phyloP scores from a whole-genome alignment of 106 monocot species.

The Triglochin maritima region DNA sequence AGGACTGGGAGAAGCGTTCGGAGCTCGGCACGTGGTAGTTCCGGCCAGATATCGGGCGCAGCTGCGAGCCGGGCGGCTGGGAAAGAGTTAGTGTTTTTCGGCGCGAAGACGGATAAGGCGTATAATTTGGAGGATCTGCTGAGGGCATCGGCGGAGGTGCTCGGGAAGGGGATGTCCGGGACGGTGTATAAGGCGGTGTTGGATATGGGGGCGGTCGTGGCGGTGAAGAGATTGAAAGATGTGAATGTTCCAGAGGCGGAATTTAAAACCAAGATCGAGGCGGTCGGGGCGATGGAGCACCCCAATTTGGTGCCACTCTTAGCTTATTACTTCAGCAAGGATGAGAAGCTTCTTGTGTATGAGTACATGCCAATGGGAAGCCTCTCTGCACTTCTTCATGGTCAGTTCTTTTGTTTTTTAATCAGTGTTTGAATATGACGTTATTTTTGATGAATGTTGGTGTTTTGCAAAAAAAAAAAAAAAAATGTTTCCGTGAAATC shows the following conservation, averaged over 20 bases:
- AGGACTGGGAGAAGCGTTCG: too few species aligned
- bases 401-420: slow-evolving; percentile 16
- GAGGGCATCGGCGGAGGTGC: slow-evolving; percentile 62
- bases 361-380: slow-evolving; percentile 83
- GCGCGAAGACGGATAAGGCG: slow-evolving; percentile 1
- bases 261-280: slow-evolving; percentile 50
- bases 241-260: slow-evolving; percentile 46
- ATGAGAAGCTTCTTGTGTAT: slow-evolving; percentile 83
- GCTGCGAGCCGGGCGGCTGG: too few species aligned
- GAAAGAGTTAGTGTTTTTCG: slow-evolving; percentile 58
- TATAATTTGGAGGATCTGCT: slow-evolving; percentile 49
- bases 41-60: too few species aligned
- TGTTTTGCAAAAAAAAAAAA: neutral
- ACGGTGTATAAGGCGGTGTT: slow-evolving; percentile 74
- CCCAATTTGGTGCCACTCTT: slow-evolving; percentile 41
- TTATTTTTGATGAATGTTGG: neutral
- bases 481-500: too few species aligned
- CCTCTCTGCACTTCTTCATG: slow-evolving; percentile 68
- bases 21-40: too few species aligned
- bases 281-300: slow-evolving; percentile 47
- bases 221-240: slow-evolving; percentile 79
- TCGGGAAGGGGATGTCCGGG: slow-evolving; percentile 87
- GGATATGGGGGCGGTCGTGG: slow-evolving; percentile 51
- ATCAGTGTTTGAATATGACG: neutral
- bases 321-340: slow-evolving; percentile 68